Percentiles rank a stretch among this genome's conserved stretches.
Conservation (phyloP, 805 yeast genomes). For the Myxozyma kluyveri region DNA sequence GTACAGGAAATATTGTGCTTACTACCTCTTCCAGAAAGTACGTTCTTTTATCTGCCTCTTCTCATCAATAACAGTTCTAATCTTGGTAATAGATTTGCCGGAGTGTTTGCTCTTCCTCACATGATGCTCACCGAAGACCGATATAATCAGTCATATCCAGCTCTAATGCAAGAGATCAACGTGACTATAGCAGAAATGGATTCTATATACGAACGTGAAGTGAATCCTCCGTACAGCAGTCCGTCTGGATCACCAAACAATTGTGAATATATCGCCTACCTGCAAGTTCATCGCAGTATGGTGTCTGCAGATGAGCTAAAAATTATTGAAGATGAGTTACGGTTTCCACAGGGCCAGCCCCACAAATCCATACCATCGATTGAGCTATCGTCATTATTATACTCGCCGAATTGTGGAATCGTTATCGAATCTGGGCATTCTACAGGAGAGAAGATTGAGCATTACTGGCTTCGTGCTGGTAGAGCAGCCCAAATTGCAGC, state of each 20-base stretch:
- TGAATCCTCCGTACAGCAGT: conserved; percentile 33
- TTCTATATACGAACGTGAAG: conserved; percentile 36
- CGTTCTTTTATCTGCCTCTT: conserved; percentile 5
- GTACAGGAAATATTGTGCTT: conserved; percentile 37
- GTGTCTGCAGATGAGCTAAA: conserved; percentile 52
- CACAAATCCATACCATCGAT: conserved; percentile 57
- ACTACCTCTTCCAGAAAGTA: conserved; percentile 38
- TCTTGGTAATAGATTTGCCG: conserved; percentile 32
- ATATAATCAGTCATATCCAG: conserved; percentile 57
- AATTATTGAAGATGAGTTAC: conserved; percentile 68
- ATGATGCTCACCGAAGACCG: conserved; percentile 60
- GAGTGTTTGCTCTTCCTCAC: conserved; percentile 37
- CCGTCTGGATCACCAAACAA: conserved; percentile 37
- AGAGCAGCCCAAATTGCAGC: conserved; percentile 40
- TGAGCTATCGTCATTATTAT: conserved; percentile 57
- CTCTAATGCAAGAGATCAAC: conserved; percentile 55
- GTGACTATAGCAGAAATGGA: conserved; percentile 46
- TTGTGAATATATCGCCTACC: conserved; percentile 70
- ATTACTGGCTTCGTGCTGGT: conserved; percentile 40
- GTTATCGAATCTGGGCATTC: conserved; percentile 43
- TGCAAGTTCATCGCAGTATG: conserved; percentile 66
- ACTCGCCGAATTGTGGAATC: conserved; percentile 88
- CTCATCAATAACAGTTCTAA: background rate
- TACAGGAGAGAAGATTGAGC: conserved; percentile 60
- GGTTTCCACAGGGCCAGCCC: conserved; percentile 77